Base-by-base conservation (phyloP, 1,139 yeast genomes). In the Pichia sp. region DNA sequence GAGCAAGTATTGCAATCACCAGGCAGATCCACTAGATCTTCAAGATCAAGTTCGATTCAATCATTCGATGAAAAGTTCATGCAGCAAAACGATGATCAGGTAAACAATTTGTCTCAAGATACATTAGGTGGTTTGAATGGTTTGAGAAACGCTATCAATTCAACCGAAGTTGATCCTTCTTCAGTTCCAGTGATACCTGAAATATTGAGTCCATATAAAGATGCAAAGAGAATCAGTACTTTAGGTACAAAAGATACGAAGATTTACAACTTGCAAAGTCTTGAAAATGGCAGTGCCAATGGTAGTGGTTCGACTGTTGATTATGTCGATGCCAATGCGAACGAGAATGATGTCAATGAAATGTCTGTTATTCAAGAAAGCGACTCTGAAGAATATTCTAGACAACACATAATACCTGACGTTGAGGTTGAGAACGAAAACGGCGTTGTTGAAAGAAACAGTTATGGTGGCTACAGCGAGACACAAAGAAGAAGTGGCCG, bases 311-410 rank as follows among this genome's bases (percentile, higher is more conserved):
- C 30, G 14, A 11, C 15, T 24, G 40, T n/a, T 14, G 17, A 27
- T 17, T 11, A 28, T 4, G 35, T 14, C n/a, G 32, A 38, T 21
- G 10, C 22, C 31, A 34, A 19, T 20, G 7, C 33, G 12, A 19
- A 33, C 14, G 42, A 28, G 11, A 38, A 9, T 14, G 30, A 31
- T 19, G 33, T n/a, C 2, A 45, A 50, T 35, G 61, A 61, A 34
- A 61, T 62, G 65, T 51, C 58, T 20, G 57, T 63, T 17, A 61
- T 61, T 42, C 60, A 59, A 34, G 66, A 62, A 45, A 45, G 48
- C 10, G 51, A 51, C 11, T 35, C 47, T 20, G 53, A 51, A 31
- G 50, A 49, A 20, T 42, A 51, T 8, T 24, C 10, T 24, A 8
- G 9, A 24, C 27, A 24, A 24, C 27, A 10, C 7, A 24, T 24